phyloP scores from a whole-genome alignment of 306 rosid genomes.

The Acacia confusa region DNA sequence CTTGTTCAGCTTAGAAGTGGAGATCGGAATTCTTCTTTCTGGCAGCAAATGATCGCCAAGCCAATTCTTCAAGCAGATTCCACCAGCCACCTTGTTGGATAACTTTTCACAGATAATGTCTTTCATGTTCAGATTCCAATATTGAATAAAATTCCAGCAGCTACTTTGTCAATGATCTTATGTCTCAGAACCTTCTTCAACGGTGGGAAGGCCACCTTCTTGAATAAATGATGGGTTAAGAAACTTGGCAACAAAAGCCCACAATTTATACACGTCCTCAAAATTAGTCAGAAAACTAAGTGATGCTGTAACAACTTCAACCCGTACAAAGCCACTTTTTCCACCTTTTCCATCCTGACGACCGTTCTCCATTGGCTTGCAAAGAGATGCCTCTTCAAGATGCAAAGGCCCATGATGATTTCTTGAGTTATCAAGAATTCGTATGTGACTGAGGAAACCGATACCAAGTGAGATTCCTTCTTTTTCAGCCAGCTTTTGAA shows the following conservation, averaged over 20 bases:
- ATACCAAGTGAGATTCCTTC: conserved; percentile 87
- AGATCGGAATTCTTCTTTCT: conserved; percentile 31
- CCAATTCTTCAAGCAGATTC: conserved; percentile 30
- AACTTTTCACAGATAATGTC: conserved; percentile 28
- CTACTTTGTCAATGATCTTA: conserved; percentile 29
- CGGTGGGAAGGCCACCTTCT: conserved; percentile 72
- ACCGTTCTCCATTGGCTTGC: conserved; percentile 81
- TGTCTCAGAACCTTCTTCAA: conserved; percentile 72
- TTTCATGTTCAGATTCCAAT: conserved; percentile 35
- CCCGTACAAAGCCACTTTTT: conserved; percentile 66
- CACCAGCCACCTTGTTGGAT: conserved; percentile 7
- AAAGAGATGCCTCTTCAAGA: conserved; percentile 68
- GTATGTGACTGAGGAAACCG: conserved; percentile 85
- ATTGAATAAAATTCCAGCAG: conserved; percentile 15
- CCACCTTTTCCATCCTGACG: conserved; percentile 58
- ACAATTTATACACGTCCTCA: conserved; percentile 88
- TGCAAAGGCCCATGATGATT: conserved; percentile 48
- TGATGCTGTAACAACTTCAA: conserved; percentile 92
- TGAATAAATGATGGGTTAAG: conserved; percentile 67
- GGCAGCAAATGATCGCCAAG: conserved; percentile 38
- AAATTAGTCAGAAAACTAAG: conserved; percentile 84
- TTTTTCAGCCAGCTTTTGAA: conserved; percentile 89
- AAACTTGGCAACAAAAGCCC: conserved; percentile 92
- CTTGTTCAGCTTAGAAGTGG: conserved; percentile 33
- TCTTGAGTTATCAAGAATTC: conserved; percentile 59